phyloP scores from a whole-genome alignment of 164 flowering plant genomes.

The Nymphaea colorata region DNA sequence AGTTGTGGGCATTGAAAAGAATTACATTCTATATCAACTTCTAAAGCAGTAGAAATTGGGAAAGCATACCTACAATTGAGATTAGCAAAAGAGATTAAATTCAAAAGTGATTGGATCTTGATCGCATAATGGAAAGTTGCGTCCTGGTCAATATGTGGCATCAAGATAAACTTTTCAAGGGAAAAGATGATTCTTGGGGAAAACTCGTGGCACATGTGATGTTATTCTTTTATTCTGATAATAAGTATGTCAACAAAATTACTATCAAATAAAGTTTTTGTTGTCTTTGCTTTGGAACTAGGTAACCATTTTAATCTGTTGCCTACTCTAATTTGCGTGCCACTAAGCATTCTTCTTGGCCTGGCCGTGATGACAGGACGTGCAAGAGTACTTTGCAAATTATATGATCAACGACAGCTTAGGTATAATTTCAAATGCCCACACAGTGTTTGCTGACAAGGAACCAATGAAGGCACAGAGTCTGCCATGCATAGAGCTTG shows the following conservation, averaged over 20 bases:
- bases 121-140: too few relatives aligned
- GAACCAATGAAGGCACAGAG: conserved; percentile 40
- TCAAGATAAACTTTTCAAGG: too few relatives aligned
- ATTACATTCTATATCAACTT: too few relatives aligned
- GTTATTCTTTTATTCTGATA: neutral
- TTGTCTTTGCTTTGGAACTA: neutral
- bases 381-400: conserved; percentile 57
- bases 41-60: too few relatives aligned
- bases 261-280: too few relatives aligned
- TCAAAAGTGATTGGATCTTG: too few relatives aligned
- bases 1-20: too few relatives aligned
- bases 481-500: conserved; percentile 40
- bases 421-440: conserved; percentile 74
- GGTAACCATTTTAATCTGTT: neutral
- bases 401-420: conserved; percentile 79
- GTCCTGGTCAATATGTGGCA: too few relatives aligned
- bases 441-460: conserved; percentile 59
- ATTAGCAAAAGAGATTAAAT: too few relatives aligned
- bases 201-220: neutral
- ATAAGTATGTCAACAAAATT: neutral
- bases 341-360: neutral
- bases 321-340: neutral
- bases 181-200: too few relatives aligned
- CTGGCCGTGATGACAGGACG: conserved; percentile 33
- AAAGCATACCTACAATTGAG: too few relatives aligned